Evolutionary conservation across 257 asterid genomes (phyloP), one percentile per base, ranked within the genome.

Genomic region (Jacaranda mimosifolia): DNA sequence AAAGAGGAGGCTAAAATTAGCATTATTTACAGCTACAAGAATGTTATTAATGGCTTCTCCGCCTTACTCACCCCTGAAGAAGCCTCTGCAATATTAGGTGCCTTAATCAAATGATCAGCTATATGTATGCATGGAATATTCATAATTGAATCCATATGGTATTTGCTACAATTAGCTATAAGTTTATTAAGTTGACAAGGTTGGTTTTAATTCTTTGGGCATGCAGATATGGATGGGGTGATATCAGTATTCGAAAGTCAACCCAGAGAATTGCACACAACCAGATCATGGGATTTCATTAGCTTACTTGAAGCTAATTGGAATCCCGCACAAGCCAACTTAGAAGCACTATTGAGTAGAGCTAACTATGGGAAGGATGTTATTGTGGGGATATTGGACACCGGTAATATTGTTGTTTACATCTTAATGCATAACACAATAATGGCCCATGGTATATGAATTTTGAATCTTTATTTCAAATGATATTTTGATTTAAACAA

Each of bases 11-110:
- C 85, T 1, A 84, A 56, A 76, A 69, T 73, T 21, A 80, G 85
- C 71, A 77, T 84, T 0, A 45, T 88, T 58, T 80, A 88, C 67
- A 86, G 92, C 78, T 88, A 82, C 63, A 84, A 80, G 76, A 82
- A 86, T 5, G 75, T 74, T 63, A 86, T 88, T 76, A 86, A 84
- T 68, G 92, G 92, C 76, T 86, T 88, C 89, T 83, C 92, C 5
- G 90, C 92, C 5, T 40, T 77, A 71, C 90, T 86, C 70, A 82
- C 83, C 9, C 84, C 85, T 3, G 68, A 84, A 55, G 92, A 86
- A 88, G 90, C 86, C 9, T 26, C 65, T 11, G 75, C 14, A 35
- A 63, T 88, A 64, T 84, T 90, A 40, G 80, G 87, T 83, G 9
- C 49, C 12, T 56, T n/a, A 60, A 48, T 42, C 2, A 26, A 26